Evolutionary conservation across 148 eudicot species (phyloP).

Genomic region (Rhododendron mucronatum): DNA sequence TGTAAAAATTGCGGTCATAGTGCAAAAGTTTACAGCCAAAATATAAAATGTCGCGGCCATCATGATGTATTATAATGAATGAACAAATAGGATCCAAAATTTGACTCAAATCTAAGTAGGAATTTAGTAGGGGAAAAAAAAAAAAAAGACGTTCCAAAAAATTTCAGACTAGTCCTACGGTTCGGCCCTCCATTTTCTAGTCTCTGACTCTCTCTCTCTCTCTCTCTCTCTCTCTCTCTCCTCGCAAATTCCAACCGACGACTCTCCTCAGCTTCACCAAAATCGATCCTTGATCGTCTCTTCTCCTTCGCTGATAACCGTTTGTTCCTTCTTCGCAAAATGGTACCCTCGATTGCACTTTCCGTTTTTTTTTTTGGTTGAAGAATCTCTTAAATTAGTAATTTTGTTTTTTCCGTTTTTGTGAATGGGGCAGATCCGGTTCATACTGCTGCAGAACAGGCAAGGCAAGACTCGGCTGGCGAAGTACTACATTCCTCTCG

Average conservation of each 20-base stretch:
- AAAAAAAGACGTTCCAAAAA: too few relatives aligned
- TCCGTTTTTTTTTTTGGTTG: too few relatives aligned
- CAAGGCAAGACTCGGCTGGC: conserved; percentile 62
- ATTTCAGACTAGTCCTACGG: neutral
- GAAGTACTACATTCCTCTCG: conserved; percentile 57
- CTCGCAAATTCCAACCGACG: neutral
- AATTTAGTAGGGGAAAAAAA: too few relatives aligned
- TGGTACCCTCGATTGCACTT: conserved; percentile 5
- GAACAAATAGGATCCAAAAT: too few relatives aligned
- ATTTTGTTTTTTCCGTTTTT: neutral
- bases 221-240: neutral
- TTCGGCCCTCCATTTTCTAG: neutral
- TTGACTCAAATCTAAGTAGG: too few relatives aligned
- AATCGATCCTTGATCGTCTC: neutral
- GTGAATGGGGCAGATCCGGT: conserved; percentile 37
- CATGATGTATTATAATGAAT: too few relatives aligned
- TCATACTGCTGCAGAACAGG: conserved; percentile 54
- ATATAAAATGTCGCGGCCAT: too few relatives aligned
- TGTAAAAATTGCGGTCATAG: too few relatives aligned
- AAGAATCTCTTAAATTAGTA: neutral
- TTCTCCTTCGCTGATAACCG: neutral
- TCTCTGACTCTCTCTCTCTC: neutral
- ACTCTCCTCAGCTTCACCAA: neutral
- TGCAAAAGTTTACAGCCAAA: too few relatives aligned
- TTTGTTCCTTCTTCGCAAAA: neutral